Base-by-base conservation (phyloP, 192 early-diverging fungal genomes). In the Linnemannia zychae region DNA sequence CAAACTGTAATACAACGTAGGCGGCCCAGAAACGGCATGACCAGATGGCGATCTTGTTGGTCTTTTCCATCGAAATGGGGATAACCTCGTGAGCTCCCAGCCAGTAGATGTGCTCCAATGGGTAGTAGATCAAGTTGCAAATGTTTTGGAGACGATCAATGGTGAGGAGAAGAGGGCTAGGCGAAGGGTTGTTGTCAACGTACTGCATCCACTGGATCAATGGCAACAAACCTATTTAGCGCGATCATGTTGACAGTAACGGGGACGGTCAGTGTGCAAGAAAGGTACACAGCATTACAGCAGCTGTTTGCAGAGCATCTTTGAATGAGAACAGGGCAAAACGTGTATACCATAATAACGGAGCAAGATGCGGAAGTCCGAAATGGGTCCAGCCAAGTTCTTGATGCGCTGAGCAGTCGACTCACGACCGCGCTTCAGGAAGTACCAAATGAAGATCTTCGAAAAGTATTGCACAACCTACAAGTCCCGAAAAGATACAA, bases 71-170 rank as follows among this genome's bases (percentile, higher is more conserved):
- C 13, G 94, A 89, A 67, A 98, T 86, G 28, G 93, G 90, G 65
- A 98, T 93, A 24, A 98, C 90, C 65, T 95, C 91, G 79, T 99
- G 96, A 33, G 93, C 91, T 11, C 92, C 96, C 68, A 99, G 90
- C 96, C 97, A 99, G 92, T 97, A 99, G 47, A 93, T 90, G 86
- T 99, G 98, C 84, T 99, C 98, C 38, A 99, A 91, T 34, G 98
- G 98, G 78, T 99, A 99, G 90, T 99, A 99, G 82, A 91, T 86
- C 47, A 97, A 78, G 67, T 96, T 96, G 72, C 89, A 88, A 67
- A 96, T 86, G 78, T 99, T 99, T 88, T 98, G 96, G n/a, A 95
- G 79, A 31, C 98, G 94, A 82, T 93, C 94, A 6, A 98, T 87
- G 71, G 92, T 79, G 28, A 94, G 89, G 40, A 95, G 87, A 5